Base-by-base conservation (phyloP, 805 yeast species). In the Wickerhamiella azymoides region DNA sequence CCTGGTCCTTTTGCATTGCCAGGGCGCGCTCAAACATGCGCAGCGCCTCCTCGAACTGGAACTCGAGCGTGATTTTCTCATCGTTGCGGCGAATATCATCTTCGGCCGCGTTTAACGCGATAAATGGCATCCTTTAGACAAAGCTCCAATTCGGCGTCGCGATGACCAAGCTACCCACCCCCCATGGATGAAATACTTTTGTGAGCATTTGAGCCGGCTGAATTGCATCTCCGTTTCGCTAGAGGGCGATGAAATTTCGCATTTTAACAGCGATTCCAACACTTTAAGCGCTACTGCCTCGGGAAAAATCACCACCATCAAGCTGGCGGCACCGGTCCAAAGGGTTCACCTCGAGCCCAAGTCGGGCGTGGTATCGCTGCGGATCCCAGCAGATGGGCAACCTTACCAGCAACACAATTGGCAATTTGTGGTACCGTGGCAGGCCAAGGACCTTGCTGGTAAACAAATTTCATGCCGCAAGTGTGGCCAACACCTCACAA, bases 11-110 rank as follows among this genome's bases (percentile, higher is more conserved):
- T 52, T 92, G 89, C 9, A 64, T 64, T 9, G 63, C 60, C 38
- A 92, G 65, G 0, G 96, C 96, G 17, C 63, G 62, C 54, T 84
- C 84, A 58, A 81, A 85, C 10, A 78, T 63, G 52, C 75, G 76
- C 59, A 81, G 80, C 3, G 94, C 92, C 57, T 82, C 83, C 60
- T 92, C 97, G 17, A 79, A 72, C 63, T 89, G 96, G 19, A 89
- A 67, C 59, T 92, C 99, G 40, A 95, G 68, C 1, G 96, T 81
- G 56, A 86, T 94, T 52, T 85, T 89, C 52, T 88, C 95, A 28
- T 80, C 81, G 51, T 84, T 89, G 30, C 74, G 67, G 16, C 63
- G 63, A 5, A 73, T 63, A 43, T 81, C 84, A 57, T 83, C 93
- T 47, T 81, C 89, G 36, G 73, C 73, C 39, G 80, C 64, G 56